phyloP scores from a whole-genome alignment of 495 filamentous ascomycete genomes.

The Penicillium pulvis region DNA sequence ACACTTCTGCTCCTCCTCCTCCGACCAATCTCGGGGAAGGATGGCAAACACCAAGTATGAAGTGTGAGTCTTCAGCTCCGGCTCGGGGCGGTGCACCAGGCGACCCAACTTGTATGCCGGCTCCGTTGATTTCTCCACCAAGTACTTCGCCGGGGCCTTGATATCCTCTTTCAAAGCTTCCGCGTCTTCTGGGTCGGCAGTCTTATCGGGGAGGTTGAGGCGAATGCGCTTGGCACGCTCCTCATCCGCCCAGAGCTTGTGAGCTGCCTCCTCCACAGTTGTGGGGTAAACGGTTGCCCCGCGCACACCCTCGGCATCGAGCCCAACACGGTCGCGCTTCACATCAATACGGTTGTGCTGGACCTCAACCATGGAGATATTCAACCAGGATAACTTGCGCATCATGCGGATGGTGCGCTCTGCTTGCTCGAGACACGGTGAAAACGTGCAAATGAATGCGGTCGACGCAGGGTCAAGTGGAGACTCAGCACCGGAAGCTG shows the following conservation, averaged over 20 bases:
- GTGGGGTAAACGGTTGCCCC: slow-evolving; percentile 61
- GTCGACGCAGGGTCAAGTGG: slow-evolving; percentile 69
- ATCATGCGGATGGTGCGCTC: slow-evolving; percentile 77
- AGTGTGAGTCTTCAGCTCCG: slow-evolving; percentile 92
- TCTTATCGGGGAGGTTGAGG: neutral
- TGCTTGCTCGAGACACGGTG: slow-evolving; percentile 95
- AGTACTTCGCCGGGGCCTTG: slow-evolving; percentile 3
- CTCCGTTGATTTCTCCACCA: slow-evolving; percentile 8
- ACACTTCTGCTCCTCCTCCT: slow-evolving; percentile 75
- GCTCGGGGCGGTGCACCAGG: slow-evolving; percentile 75
- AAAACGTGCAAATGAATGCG: slow-evolving; percentile 86
- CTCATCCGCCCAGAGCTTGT: slow-evolving; percentile 72
- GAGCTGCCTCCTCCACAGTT: slow-evolving; percentile 77
- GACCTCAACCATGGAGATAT: slow-evolving; percentile 89
- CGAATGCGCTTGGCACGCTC: slow-evolving; percentile 60
- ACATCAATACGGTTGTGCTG: slow-evolving; percentile 76
- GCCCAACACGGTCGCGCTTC: slow-evolving; percentile 74
- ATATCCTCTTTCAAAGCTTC: slow-evolving; percentile 8
- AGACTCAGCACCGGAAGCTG: slow-evolving; percentile 46
- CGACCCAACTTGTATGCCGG: slow-evolving; percentile 64
- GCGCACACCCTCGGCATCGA: slow-evolving; percentile 58
- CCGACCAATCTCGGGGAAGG: slow-evolving; percentile 80
- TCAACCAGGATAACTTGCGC: slow-evolving; percentile 81
- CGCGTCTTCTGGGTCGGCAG: slow-evolving; percentile 17
- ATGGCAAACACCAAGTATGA: slow-evolving; percentile 94